Evolutionary conservation across 371 early-diverging fungal species (phyloP).

Genomic region (Circinella minor): DNA sequence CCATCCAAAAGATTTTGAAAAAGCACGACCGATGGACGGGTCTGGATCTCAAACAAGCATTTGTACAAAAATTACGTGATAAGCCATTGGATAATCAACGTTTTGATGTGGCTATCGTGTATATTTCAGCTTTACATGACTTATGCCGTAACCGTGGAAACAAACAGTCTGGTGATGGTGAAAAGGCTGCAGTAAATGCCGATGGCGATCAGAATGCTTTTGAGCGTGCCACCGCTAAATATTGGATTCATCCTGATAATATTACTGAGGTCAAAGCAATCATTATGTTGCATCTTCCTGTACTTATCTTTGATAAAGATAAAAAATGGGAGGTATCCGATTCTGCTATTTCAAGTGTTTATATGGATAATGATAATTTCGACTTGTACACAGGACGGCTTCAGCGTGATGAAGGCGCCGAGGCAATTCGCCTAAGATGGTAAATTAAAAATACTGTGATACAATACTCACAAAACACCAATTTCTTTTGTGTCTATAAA

Average conservation of each 20-base stretch:
- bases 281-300: slow-evolving; percentile 92
- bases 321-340: slow-evolving; percentile 43
- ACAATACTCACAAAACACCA: slow-evolving; percentile 17
- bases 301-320: slow-evolving; percentile 67
- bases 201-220: slow-evolving; percentile 73
- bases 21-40: slow-evolving; percentile 90
- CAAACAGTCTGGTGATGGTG: background rate
- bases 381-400: slow-evolving; percentile 90
- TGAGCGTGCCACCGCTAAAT: slow-evolving; percentile 94
- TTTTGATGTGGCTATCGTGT: slow-evolving; percentile 88
- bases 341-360: slow-evolving; percentile 87
- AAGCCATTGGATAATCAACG: slow-evolving; percentile 88
- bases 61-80: slow-evolving; percentile 78
- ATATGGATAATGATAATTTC: slow-evolving; percentile 90
- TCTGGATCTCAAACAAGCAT: slow-evolving; percentile 53
- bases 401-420: slow-evolving; percentile 88
- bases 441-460: slow-evolving; percentile 48
- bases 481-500: too few species aligned
- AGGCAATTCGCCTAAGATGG: slow-evolving; percentile 91
- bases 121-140: slow-evolving; percentile 89
- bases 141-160: slow-evolving; percentile 76
- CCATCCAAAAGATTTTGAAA: slow-evolving; percentile 95
- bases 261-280: slow-evolving; percentile 91
- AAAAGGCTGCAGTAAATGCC: slow-evolving; percentile 41
- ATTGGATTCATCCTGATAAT: slow-evolving; percentile 98